These are phyloP conservation scores for Aspergillus homomorphus DNA, from an alignment of 495 filamentous ascomycete species.

Conservation along the genomic window DNA sequence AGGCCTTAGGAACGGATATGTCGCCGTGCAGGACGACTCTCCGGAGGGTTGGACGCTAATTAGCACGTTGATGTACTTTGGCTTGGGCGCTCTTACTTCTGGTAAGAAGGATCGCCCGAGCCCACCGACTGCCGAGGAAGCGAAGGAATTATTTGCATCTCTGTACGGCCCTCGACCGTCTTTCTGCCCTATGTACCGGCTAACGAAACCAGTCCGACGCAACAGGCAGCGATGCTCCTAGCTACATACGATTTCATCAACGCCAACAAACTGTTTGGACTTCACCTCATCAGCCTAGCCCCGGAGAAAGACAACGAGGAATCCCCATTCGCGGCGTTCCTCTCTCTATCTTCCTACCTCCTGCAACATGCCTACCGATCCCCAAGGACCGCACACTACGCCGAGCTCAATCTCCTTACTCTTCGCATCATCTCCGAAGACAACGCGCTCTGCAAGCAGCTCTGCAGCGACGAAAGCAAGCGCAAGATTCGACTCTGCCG, in stretches of 20 bases:
- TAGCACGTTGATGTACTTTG: constrained; percentile 78
- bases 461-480: constrained; percentile 79
- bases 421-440: constrained; percentile 89
- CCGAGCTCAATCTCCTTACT: constrained; percentile 75
- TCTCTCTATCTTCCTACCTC: constrained; percentile 89
- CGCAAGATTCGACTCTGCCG: constrained; percentile 78
- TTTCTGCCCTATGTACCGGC: constrained; percentile 22
- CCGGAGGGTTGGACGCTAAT: constrained; percentile 86
- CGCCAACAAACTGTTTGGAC: constrained; percentile 93
- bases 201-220: constrained; percentile 58
- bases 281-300: constrained; percentile 66
- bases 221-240: constrained; percentile 74
- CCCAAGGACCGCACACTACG: constrained; percentile 69
- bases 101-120: constrained; percentile 54
- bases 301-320: constrained; percentile 64
- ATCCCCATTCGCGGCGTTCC: constrained; percentile 73
- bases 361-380: constrained; percentile 91
- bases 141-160: constrained; percentile 70
- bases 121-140: constrained; percentile 63
- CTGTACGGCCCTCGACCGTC: constrained; percentile 48
- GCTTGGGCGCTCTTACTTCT: constrained; percentile 71
- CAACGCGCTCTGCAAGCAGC: constrained; percentile 72
- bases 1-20: constrained; percentile 66
- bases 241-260: constrained; percentile 90
- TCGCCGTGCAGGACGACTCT: constrained; percentile 87